Evolutionary conservation across 768 basidiomycete genomes (phyloP), one percentile per base, ranked within the genome.

Genomic region (Trametes maxima): DNA sequence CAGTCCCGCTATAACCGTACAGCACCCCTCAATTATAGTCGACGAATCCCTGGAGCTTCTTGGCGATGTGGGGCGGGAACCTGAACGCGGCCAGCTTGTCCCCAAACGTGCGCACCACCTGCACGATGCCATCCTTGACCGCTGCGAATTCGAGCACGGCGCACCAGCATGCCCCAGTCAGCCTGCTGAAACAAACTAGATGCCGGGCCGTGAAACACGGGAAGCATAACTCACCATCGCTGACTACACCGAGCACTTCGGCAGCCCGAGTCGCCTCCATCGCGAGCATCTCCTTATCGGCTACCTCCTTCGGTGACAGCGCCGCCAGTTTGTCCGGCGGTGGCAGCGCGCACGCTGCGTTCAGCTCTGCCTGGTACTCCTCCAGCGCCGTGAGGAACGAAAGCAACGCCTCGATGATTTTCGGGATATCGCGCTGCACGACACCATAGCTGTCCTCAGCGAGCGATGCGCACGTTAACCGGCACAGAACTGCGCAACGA

Each of bases 341-440:
- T 1, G 79, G 75, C 4, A 77, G 75, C 3, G 75, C 72, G 62
- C 78, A 76, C 21, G 74, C 65, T 3, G 77, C 73, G 55, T 73
- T 74, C 28, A 92, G 71, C 66, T 88, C 84, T 1, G 66, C 70
- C 57, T 85, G 82, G 59, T 87, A 87, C 33, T 80, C 80, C 65
- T 94, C 92, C 19, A 93, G 72, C 0, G 84, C 88, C 1, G 73
- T 70, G 19, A 92, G 78, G 76, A 88, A 89, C 0, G 81, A 81
- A 13, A 89, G 70, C 64, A 94, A 76, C 0, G 89, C 88, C 71
- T 95, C 93, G 2, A 95, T 72, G 28, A 93, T 85, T 60, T 84
- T 86, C 0, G 92, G 89, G 19, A 93, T 90, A 69, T 95, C 94
- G 12, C 89, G 80, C 70, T 95, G 94, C 13, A 94, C 90, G 36